A percentile compares a stretch with the other conserved stretches of the same genome.
These are phyloP conservation scores for Rosa multiflora DNA, from an alignment of 306 rosid species.

Conservation along the genomic window DNA sequence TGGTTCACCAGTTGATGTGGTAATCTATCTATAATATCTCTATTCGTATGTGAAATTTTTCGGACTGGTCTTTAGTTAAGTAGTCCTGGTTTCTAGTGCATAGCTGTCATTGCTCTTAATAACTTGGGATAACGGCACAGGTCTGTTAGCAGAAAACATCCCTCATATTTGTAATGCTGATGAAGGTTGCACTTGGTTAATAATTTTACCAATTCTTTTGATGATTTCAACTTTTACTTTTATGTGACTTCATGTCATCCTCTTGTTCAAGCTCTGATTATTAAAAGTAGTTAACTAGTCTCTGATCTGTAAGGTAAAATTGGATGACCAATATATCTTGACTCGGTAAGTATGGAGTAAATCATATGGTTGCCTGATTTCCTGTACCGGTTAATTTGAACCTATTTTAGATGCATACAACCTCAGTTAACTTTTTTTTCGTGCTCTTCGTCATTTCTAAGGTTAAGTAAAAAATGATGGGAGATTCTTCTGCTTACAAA, in stretches of 20 bases:
- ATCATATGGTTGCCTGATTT: background rate
- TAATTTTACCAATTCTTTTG: background rate
- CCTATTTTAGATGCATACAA: background rate
- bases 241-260: background rate
- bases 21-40: too few relatives aligned
- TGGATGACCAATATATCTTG: background rate
- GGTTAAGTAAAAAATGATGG: slow-evolving; percentile 99
- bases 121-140: too few relatives aligned
- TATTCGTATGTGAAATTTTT: too few relatives aligned
- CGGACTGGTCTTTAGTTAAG: too few relatives aligned
- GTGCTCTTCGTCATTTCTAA: slow-evolving; percentile 38
- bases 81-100: too few relatives aligned
- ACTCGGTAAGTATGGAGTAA: background rate
- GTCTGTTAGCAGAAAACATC: too few relatives aligned
- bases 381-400: background rate
- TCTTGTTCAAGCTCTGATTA: background rate
- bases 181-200: background rate
- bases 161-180: too few relatives aligned
- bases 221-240: background rate
- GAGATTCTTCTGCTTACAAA: slow-evolving; percentile 82
- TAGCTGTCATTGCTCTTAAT: too few relatives aligned
- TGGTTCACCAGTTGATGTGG: slow-evolving; percentile 99
- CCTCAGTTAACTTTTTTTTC: slow-evolving; percentile 14
- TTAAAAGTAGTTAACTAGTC: background rate
- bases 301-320: background rate